These are phyloP conservation scores for Podospora sp. DNA, from an alignment of 495 filamentous ascomycete species.

Conservation along the genomic window DNA sequence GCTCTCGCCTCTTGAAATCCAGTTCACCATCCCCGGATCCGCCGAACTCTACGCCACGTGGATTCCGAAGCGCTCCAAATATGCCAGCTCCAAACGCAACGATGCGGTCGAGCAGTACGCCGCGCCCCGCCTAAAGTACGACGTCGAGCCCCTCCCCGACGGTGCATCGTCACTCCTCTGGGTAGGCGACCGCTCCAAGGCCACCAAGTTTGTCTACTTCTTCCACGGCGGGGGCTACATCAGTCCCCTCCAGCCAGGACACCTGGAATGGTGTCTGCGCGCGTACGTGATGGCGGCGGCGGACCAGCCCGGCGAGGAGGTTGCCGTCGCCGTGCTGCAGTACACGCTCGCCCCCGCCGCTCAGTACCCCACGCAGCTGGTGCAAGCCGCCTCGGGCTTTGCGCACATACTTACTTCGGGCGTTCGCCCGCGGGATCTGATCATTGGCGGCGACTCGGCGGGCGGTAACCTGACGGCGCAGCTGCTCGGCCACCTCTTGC, in stretches of 20 bases:
- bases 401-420: conserved; percentile 28
- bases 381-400: conserved; percentile 34
- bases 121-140: conserved; percentile 16
- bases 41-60: conserved; percentile 20
- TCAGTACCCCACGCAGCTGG: conserved; percentile 33
- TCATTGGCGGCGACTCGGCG: conserved; percentile 40
- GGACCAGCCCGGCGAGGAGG: conserved; percentile 18
- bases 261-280: conserved; percentile 34
- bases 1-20: conserved; percentile 25
- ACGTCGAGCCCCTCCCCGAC: conserved; percentile 28
- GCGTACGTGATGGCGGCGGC: conserved; percentile 29
- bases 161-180: conserved; percentile 33
- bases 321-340: conserved; percentile 38
- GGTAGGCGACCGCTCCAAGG: conserved; percentile 35
- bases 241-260: conserved; percentile 24
- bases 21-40: conserved; percentile 21
- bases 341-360: conserved; percentile 36
- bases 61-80: conserved; percentile 14
- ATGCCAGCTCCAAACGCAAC: background rate
- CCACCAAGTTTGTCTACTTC: conserved; percentile 39
- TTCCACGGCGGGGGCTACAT: conserved; percentile 42
- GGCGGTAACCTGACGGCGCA: conserved; percentile 36
- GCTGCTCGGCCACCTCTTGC: conserved; percentile 33
- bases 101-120: conserved; percentile 17
- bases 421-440: conserved; percentile 26